Conservation (phyloP, 108 stramenopile genomes). For the Schizochytrium sp. region DNA sequence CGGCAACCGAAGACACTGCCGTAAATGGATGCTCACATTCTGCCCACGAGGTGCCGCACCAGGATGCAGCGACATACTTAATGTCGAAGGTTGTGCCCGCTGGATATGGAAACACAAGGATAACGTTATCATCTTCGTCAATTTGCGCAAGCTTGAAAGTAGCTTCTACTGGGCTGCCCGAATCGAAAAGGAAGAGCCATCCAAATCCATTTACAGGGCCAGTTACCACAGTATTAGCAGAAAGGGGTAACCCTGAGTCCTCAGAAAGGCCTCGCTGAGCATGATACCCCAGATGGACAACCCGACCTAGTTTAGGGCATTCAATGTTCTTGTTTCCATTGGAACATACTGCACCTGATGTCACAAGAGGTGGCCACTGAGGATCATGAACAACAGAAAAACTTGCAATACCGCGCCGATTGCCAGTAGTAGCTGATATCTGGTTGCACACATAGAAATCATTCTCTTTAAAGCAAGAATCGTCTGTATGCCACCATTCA, state of each 20-base stretch:
- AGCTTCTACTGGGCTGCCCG: not conserved
- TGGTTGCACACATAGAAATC: not conserved
- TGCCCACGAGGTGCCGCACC: not conserved
- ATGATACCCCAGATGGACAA: not conserved
- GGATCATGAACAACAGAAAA: not conserved
- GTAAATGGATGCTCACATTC: not conserved
- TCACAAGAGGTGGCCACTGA: not conserved
- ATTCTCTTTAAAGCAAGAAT: not conserved
- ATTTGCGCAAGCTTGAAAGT: not conserved
- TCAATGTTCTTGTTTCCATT: not conserved
- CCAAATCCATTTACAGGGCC: not conserved
- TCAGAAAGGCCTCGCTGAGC: not conserved
- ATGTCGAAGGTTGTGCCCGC: not conserved
- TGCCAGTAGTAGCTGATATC: not conserved
- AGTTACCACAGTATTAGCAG: conserved; percentile 2
- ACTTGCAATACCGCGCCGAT: not conserved
- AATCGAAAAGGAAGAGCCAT: conserved; percentile 13
- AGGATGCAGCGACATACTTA: not conserved
- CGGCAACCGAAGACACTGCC: not conserved
- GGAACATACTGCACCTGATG: not conserved
- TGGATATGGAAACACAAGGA: conserved; percentile 20
- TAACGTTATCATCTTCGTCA: conserved; percentile 9
- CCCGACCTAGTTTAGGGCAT: not conserved
- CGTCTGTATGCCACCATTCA: conserved; percentile 40
- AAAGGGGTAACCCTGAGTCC: not conserved